A percentile compares a stretch with the other conserved stretches of the same genome.
Evolutionary conservation across 208 protist genomes (phyloP).

Genomic region (Trypanosoma caninum): DNA sequence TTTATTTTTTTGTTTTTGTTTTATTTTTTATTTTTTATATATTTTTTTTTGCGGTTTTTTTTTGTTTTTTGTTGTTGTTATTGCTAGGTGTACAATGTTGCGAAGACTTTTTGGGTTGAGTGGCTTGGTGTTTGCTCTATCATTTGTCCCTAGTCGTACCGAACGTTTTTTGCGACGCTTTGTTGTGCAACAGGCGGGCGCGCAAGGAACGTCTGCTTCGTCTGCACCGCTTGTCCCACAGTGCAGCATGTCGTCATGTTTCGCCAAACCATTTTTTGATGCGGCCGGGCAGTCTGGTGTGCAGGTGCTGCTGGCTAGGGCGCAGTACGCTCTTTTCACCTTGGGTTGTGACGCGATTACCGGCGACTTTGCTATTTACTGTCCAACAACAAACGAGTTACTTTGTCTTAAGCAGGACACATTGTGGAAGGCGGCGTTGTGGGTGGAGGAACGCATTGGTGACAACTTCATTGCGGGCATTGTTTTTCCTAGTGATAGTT

Average conservation of each 20-base stretch:
- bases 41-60: slow-evolving; percentile 4
- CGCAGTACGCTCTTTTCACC: slow-evolving; percentile 84
- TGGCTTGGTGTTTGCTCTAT: slow-evolving; percentile 22
- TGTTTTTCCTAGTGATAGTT: slow-evolving; percentile 62
- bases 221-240: slow-evolving; percentile 63
- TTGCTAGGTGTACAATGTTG: slow-evolving; percentile 2
- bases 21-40: slow-evolving; percentile 1
- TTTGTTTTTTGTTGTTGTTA: not conserved
- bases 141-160: slow-evolving; percentile 7
- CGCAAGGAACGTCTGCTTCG: slow-evolving; percentile 84
- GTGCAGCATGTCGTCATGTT: slow-evolving; percentile 49
- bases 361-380: slow-evolving; percentile 66
- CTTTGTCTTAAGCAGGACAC: slow-evolving; percentile 38
- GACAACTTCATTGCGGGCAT: slow-evolving; percentile 85
- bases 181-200: slow-evolving; percentile 12
- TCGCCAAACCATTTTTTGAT: slow-evolving; percentile 34
- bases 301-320: slow-evolving; percentile 66
- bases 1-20: not conserved
- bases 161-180: not conserved
- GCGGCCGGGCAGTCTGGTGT: slow-evolving; percentile 30
- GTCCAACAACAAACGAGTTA: slow-evolving; percentile 75
- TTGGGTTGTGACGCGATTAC: slow-evolving; percentile 39
- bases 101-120: slow-evolving; percentile 19
- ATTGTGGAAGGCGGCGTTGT: slow-evolving; percentile 78
- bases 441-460: slow-evolving; percentile 79